Conservation (phyloP, 768 basidiomycete genomes). For the Hygrocybe coccinea region DNA sequence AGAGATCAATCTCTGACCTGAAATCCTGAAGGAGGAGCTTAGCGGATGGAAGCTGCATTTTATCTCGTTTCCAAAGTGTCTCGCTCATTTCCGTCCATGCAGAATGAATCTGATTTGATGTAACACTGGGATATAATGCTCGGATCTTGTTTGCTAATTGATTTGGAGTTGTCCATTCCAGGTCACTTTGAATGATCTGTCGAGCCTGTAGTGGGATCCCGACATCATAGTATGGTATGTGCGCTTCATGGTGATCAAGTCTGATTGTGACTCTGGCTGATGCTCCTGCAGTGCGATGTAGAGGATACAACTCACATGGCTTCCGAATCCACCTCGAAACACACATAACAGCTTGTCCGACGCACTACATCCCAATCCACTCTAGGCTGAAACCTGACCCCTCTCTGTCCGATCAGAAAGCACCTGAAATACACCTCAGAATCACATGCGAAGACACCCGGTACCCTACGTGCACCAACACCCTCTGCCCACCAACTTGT, state of each 20-base stretch:
- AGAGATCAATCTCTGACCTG: conserved; percentile 19
- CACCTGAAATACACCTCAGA: too few species aligned
- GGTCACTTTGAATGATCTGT: conserved; percentile 20
- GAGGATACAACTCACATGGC: too few species aligned
- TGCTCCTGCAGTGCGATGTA: too few species aligned
- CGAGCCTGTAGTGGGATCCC: conserved; percentile 19
- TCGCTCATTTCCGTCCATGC: conserved; percentile 28
- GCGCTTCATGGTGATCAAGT: conserved; percentile 14
- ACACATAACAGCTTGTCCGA: too few species aligned
- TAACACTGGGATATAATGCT: conserved; percentile 25
- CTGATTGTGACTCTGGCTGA: too few species aligned
- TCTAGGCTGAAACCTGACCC: too few species aligned
- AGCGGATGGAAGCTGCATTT: conserved; percentile 23
- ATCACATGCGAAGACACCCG: too few species aligned
- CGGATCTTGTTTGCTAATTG: conserved; percentile 30
- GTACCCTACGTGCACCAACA: too few species aligned
- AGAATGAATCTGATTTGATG: conserved; percentile 21
- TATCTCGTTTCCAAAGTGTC: conserved; percentile 19
- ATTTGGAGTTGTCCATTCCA: conserved; percentile 22
- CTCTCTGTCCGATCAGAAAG: too few species aligned
- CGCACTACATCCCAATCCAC: too few species aligned
- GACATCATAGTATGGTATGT: conserved; percentile 21
- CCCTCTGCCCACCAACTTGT: too few species aligned
- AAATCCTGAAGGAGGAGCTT: conserved; percentile 18
- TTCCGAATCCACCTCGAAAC: too few species aligned